phyloP scores from a whole-genome alignment of 768 basidiomycete species.

The Rhizopogon vesiculosus region DNA sequence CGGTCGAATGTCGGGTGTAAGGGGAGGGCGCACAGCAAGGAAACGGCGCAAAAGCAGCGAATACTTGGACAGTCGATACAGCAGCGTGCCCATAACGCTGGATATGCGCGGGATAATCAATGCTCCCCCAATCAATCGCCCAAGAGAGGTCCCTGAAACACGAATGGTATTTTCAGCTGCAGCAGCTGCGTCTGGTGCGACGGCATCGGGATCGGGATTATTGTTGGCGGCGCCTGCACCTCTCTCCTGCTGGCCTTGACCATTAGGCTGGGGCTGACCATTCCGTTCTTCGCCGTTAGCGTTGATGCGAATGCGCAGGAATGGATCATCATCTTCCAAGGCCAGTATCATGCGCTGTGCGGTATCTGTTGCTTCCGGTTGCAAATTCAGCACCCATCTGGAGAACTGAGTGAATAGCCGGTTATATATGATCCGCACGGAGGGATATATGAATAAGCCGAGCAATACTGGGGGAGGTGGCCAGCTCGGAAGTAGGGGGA shows the following conservation, averaged over 20 bases:
- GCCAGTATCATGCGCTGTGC: constrained; percentile 18
- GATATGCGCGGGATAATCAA: constrained; percentile 65
- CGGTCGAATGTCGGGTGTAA: constrained; percentile 5
- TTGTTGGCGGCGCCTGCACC: constrained; percentile 6
- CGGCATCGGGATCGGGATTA: constrained; percentile 4
- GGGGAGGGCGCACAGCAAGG: constrained; percentile 17
- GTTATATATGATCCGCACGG: constrained; percentile 42
- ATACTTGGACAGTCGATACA: constrained; percentile 46
- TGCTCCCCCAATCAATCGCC: constrained; percentile 65
- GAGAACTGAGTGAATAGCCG: constrained; percentile 35
- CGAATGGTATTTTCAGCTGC: constrained; percentile 58
- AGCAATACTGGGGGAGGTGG: constrained; percentile 59
- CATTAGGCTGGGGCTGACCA: constrained; percentile 8
- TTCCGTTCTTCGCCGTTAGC: constrained; percentile 28
- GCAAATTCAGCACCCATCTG: constrained; percentile 38
- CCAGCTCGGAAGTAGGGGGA: constrained; percentile 37
- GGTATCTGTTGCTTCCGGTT: constrained; percentile 12
- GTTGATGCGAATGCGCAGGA: constrained; percentile 24
- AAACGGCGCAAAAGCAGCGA: constrained; percentile 23
- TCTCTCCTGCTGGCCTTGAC: constrained; percentile 6
- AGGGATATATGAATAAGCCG: constrained; percentile 47
- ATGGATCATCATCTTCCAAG: constrained; percentile 23
- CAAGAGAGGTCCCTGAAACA: constrained; percentile 54
- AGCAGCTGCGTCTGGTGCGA: constrained; percentile 32
- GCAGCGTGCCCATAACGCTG: constrained; percentile 55